Base-by-base conservation (phyloP, 306 rosid species). In the Acacia acuminata region DNA sequence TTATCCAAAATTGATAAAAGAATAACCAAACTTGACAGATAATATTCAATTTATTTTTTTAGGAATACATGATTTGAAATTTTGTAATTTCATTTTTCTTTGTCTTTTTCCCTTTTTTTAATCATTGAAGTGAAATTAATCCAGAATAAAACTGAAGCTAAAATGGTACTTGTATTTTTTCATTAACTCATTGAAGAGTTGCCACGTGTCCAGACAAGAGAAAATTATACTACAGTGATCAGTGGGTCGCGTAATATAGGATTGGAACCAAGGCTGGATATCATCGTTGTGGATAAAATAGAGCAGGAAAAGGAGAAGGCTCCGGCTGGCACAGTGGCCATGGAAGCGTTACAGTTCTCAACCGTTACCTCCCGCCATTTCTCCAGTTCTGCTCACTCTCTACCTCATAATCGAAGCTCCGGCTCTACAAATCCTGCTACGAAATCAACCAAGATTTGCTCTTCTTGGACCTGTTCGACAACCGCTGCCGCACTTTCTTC, bases 311-410 rank as follows among this genome's bases (percentile, higher is more conserved):
- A 25, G 19, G 34, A 27, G 48, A 27, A 17, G 45, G 79, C 43
- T 32, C 25, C 68, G 76, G 61, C 3, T 72, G 25, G 51, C 19
- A 55, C 71, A 48, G 77, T 36, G 86, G 74, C 84, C 58, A 91
- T 93, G 99, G 97, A 96, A 50, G 94, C 94, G 32, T 80, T 90
- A 73, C 96, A 90, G 40, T 81, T 90, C 68, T 81, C 91, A 75
- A 82, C 88, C 50, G 91, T 90, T 82, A 82, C 88, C 75, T 90
- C 97, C 84, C 91, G 92, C 89, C 94, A 93, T 78, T 90, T 91
- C 66, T 84, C 91, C 40, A 43, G 92, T 16, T 67, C 86, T 47
- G 63, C 90, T 50, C 85, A 85, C 72, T 85, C 87, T 75, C 51
- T 58, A 19, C 78, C 88, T 63, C 85, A 76, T 22, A 79, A 55